Conservation (phyloP, 176 grass and related monocot genomes). For the Ensete ventricosum region DNA sequence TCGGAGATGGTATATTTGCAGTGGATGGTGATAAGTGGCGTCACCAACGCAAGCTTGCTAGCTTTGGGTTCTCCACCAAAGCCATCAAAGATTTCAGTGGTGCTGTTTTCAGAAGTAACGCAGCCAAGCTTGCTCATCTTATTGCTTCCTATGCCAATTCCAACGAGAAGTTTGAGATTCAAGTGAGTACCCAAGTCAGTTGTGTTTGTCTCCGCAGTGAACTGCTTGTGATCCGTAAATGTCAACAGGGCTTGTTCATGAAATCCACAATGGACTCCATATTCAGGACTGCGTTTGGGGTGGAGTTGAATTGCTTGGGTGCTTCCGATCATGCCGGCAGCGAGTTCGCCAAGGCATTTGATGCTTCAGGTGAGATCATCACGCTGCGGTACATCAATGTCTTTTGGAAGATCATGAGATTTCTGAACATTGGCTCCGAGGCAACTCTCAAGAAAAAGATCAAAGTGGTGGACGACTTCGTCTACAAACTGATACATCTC, state of each 20-base stretch:
- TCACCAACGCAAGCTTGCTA: conserved; percentile 56
- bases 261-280: conserved; percentile 63
- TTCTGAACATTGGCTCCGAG: conserved; percentile 41
- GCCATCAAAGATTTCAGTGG: conserved; percentile 47
- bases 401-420: conserved; percentile 40
- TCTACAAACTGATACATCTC: conserved; percentile 29
- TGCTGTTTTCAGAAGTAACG: conserved; percentile 38
- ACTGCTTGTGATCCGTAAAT: neutral
- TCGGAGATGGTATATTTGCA: conserved; percentile 63
- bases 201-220: neutral
- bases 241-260: conserved; percentile 29
- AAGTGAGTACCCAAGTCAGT: conserved; percentile 13
- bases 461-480: conserved; percentile 44
- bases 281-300: conserved; percentile 43
- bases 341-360: conserved; percentile 49
- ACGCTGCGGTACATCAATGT: conserved; percentile 39
- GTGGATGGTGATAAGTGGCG: conserved; percentile 56
- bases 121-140: conserved; percentile 34
- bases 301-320: conserved; percentile 34
- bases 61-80: conserved; percentile 51
- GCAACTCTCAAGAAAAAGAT: conserved; percentile 23
- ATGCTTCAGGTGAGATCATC: conserved; percentile 54
- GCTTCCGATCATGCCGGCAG: conserved; percentile 18
- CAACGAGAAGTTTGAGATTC: conserved; percentile 26
- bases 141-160: neutral